Percentiles rank a stretch among this genome's conserved stretches.
Conservation (phyloP, 192 early-diverging fungal genomes). For the Piromyces finnis region DNA sequence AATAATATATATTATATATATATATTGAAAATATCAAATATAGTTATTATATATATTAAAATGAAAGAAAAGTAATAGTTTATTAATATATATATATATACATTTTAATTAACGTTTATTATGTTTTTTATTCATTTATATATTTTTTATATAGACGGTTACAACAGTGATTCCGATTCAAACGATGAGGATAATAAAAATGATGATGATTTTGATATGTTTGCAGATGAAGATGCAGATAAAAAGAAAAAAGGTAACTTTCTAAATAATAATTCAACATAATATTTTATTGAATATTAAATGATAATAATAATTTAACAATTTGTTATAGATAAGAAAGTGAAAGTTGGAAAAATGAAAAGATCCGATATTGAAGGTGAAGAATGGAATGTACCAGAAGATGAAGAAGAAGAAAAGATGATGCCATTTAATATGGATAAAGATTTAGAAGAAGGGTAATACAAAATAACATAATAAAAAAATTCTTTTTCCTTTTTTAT, state of each 20-base stretch:
- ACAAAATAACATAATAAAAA: too few relatives aligned
- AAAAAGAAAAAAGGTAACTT: neutral
- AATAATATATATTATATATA: too few relatives aligned
- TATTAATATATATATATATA: too few relatives aligned
- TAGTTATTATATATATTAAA: too few relatives aligned
- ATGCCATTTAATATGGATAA: neutral
- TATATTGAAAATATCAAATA: too few relatives aligned
- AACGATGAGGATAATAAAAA: neutral
- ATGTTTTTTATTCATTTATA: too few relatives aligned
- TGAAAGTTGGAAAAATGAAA: neutral
- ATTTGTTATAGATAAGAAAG: neutral
- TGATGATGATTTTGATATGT: neutral
- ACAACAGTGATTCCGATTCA: neutral
- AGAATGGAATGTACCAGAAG: neutral
- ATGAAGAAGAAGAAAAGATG: neutral
- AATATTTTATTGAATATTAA: too few relatives aligned
- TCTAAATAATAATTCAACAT: too few relatives aligned
- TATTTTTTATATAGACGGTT: neutral
- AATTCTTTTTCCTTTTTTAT: too few relatives aligned
- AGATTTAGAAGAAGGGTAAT: neutral
- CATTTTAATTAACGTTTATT: too few relatives aligned
- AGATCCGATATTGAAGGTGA: neutral
- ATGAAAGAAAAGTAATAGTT: too few relatives aligned
- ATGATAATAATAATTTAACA: too few relatives aligned
- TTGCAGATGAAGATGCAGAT: neutral